Evolutionary conservation across 768 basidiomycete species (phyloP), one percentile per base, ranked within the genome.

Genomic region (Basidioascus undulatus): DNA sequence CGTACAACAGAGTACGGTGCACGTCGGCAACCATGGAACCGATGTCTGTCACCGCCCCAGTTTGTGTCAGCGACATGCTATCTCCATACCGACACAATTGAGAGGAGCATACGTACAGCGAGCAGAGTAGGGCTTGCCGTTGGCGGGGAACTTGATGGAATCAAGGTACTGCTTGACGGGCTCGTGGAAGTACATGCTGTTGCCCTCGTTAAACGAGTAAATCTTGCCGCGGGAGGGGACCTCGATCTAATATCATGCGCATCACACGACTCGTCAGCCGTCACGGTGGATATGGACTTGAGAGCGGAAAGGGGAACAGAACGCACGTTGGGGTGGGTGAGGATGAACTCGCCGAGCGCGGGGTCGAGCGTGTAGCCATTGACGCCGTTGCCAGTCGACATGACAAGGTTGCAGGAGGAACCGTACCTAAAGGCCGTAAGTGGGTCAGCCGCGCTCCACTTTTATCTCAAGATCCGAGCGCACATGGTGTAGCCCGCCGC

Each of bases 21-120:
- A 94, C 89, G 59, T 98, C 89, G 39, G 89, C 87, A 27, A 96
- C 92, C 92, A 98, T 98, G 45, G 83, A 87, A 21, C 92, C 92
- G 56, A 96, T 92, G 61, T 98, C n/a, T n/a, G n/a, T n/a, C n/a
- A n/a, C n/a, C n/a, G n/a, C n/a, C n/a, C n/a, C n/a, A n/a, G n/a
- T n/a, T n/a, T n/a, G n/a, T n/a, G n/a, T n/a, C n/a, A n/a, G n/a
- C n/a, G n/a, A n/a, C n/a, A n/a, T n/a, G n/a, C n/a, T n/a, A n/a
- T n/a, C n/a, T n/a, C n/a, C n/a, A n/a, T n/a, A n/a, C n/a, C n/a
- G n/a, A n/a, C n/a, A n/a, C n/a, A n/a, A n/a, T n/a, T n/a, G n/a
- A n/a, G n/a, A n/a, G n/a, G n/a, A n/a, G n/a, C n/a, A n/a, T n/a
- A n/a, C n/a, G n/a, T n/a, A n/a, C n/a, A n/a, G n/a, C 84, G 71